These are phyloP conservation scores for Boletus mariae DNA, from an alignment of 1,284 basidiomycete species.

Conservation along the genomic window DNA sequence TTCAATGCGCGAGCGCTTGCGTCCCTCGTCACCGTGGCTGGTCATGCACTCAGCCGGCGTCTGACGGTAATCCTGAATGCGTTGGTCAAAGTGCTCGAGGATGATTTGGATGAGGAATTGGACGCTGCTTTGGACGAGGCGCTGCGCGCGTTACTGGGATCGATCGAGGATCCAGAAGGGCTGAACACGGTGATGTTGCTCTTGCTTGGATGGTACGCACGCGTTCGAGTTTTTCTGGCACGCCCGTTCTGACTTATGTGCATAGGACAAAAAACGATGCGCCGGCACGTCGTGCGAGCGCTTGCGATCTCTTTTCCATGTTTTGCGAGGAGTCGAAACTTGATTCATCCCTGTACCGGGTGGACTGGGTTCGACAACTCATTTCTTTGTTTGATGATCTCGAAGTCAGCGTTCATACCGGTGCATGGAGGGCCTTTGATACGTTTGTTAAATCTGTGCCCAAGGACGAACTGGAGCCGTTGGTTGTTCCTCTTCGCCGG, in stretches of 20 bases:
- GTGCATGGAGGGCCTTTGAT: conserved; percentile 84
- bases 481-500: conserved; percentile 85
- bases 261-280: conserved; percentile 75
- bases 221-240: not conserved
- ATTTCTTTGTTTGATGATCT: conserved; percentile 83
- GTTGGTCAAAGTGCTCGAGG: conserved; percentile 69
- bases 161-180: conserved; percentile 82
- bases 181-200: conserved; percentile 86
- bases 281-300: conserved; percentile 71
- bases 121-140: conserved; percentile 74
- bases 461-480: conserved; percentile 89
- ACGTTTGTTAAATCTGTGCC: conserved; percentile 87
- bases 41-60: conserved; percentile 82
- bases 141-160: conserved; percentile 66
- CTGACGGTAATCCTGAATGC: conserved; percentile 75
- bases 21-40: conserved; percentile 91
- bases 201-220: conserved; percentile 77
- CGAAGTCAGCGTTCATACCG: conserved; percentile 71
- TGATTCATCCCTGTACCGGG: conserved; percentile 80
- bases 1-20: conserved; percentile 96
- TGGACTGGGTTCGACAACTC: conserved; percentile 96
- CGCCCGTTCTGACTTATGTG: not conserved
- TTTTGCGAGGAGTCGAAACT: conserved; percentile 82
- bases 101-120: conserved; percentile 68
- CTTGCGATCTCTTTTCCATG: conserved; percentile 71